Conservation (phyloP, 106 monocot genomes). For the Dactylorhiza incarnata region DNA sequence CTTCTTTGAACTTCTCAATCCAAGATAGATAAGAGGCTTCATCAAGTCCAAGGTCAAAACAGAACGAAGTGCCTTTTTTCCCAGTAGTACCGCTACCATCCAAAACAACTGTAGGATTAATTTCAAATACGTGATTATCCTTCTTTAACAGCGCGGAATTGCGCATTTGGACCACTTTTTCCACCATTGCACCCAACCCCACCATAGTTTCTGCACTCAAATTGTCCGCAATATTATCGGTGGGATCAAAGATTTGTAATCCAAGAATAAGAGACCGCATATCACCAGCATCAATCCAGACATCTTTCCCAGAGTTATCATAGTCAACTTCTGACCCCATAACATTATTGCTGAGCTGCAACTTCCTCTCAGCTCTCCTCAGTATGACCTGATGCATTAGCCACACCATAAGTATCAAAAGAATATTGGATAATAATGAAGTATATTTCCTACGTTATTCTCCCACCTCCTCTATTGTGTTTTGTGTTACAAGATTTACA, state of each 20-base stretch:
- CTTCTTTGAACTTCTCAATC: slow-evolving; percentile 86
- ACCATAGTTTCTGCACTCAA: slow-evolving; percentile 28
- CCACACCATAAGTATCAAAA: not conserved
- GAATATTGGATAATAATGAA: not conserved
- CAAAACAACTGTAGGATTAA: slow-evolving; percentile 35
- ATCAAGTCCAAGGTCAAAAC: slow-evolving; percentile 54
- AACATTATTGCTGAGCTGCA: slow-evolving; percentile 75
- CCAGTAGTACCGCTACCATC: slow-evolving; percentile 4
- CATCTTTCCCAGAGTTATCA: slow-evolving; percentile 25
- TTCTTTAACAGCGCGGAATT: slow-evolving; percentile 26
- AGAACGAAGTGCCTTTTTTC: slow-evolving; percentile 17
- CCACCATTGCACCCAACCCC: slow-evolving; percentile 55
- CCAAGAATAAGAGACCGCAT: slow-evolving; percentile 83
- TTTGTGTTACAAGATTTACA: slow-evolving; percentile 79
- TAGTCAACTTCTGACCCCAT: slow-evolving; percentile 33
- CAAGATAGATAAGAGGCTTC: slow-evolving; percentile 78
- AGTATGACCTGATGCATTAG: slow-evolving; percentile 60
- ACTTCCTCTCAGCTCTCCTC: slow-evolving; percentile 87
- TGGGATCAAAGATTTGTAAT: slow-evolving; percentile 64
- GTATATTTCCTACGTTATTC: not conserved
- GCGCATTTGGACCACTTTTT: slow-evolving; percentile 63
- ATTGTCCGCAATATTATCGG: slow-evolving; percentile 20
- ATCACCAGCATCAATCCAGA: slow-evolving; percentile 37
- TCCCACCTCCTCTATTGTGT: slow-evolving; percentile 83
- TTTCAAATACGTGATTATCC: slow-evolving; percentile 53